Base-by-base conservation (phyloP, 2,329 filamentous ascomycete genomes). In the Xylaria hypoxylon region DNA sequence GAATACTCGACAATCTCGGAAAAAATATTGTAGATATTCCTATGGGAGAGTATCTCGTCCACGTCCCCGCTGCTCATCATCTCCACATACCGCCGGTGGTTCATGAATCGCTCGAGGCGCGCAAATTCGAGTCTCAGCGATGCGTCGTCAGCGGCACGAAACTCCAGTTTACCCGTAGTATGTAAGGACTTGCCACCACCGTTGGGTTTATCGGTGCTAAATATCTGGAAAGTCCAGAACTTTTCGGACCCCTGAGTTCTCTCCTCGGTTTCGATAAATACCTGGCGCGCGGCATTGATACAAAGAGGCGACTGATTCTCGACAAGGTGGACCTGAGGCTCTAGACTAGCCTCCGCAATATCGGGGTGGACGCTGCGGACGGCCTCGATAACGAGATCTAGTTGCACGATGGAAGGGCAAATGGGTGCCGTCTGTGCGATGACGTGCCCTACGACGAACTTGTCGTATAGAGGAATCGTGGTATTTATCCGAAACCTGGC, bases 401-500 rank as follows among this genome's bases (percentile, higher is more conserved):
- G 31, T 55, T 82, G 62, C 0, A 84, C 59, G 0, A 79, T 82
- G 0, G 73, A 77, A 0, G 83, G 82, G 42, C 75, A 78, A 44
- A 79, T 78, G 1, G 80, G 74, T 0, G 79, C 80, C 0, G 79
- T 78, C 35, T 77, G 64, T 0, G 77, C 78, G 48, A 83, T 80
- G 2, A 80, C 47, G 64, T 86, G 82, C 7, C 77, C 78, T 0
- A 71, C 61, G 0, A 84, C 53, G 2, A 80, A 62, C 0, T 68
- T 33, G 24, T 78, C 53, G 68, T 80, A 86, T 38, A 78, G 72
- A 0, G 75, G 59, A 0, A 68, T 74, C 2, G 42, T 62, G 0
- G 80, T 82, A 66, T 83, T 81, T 72, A 85, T 74, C 0, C 76
- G 76, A 76, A 85, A 85, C 0, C 77, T 73, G 0, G 77, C 76